phyloP scores from a whole-genome alignment of 2,329 filamentous ascomycete species.

The Phaeomoniella chlamydospora region DNA sequence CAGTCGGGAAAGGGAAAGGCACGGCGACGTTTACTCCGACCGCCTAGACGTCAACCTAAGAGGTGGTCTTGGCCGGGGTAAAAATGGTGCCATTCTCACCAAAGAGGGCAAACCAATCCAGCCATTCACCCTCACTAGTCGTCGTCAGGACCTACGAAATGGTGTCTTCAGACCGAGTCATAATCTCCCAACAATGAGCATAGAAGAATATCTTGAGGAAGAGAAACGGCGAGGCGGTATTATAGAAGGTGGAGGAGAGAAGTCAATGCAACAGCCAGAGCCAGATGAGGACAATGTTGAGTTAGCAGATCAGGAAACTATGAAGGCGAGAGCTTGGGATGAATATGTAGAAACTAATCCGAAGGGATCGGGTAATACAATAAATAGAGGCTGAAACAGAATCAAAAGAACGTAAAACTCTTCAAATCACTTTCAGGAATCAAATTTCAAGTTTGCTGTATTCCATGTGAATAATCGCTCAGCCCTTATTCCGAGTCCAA shows the following conservation, averaged over 20 bases:
- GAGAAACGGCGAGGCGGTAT: slow-evolving; percentile 74
- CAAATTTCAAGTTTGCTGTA: too few relatives aligned
- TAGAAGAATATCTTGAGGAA: slow-evolving; percentile 94
- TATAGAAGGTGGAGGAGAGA: slow-evolving; percentile 76
- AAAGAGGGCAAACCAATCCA: slow-evolving; percentile 70
- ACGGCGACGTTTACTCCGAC: slow-evolving; percentile 48
- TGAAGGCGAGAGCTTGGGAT: slow-evolving; percentile 92
- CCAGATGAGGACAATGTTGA: slow-evolving; percentile 82
- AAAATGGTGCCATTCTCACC: slow-evolving; percentile 60
- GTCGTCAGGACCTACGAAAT: slow-evolving; percentile 54
- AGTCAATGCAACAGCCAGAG: slow-evolving; percentile 51
- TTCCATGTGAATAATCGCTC: too few relatives aligned
- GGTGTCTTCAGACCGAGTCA: slow-evolving; percentile 85
- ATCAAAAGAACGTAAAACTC: too few relatives aligned
- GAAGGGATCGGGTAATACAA: slow-evolving; percentile 39
- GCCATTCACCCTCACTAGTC: slow-evolving; percentile 73
- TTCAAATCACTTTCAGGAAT: too few relatives aligned
- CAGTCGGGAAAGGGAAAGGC: slow-evolving; percentile 28
- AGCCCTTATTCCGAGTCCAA: too few relatives aligned
- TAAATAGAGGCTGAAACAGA: slow-evolving; percentile 27
- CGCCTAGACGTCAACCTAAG: slow-evolving; percentile 54
- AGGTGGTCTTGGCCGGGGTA: slow-evolving; percentile 31
- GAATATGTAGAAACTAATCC: slow-evolving; percentile 86
- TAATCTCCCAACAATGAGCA: slow-evolving; percentile 91
- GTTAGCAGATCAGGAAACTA: slow-evolving; percentile 75